Percentiles rank a stretch among this genome's conserved stretches.
phyloP scores from a whole-genome alignment of 768 basidiomycete species.

The Auriscalpium microsporum region DNA sequence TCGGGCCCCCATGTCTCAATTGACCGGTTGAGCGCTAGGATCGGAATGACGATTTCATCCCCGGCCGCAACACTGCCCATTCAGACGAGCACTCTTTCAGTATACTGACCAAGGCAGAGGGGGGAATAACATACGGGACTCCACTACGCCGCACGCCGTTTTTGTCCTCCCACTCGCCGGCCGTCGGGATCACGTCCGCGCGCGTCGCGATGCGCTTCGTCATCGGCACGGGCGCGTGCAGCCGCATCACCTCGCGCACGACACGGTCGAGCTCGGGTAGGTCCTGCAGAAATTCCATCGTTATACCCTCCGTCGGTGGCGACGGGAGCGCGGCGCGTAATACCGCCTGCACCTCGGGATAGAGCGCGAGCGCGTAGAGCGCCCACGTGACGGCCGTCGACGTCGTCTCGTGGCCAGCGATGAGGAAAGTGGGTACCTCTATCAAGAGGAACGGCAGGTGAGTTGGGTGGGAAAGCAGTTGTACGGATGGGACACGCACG shows the following conservation, averaged over 20 bases:
- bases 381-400: conserved; percentile 27
- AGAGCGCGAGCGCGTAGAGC: conserved; percentile 22
- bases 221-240: conserved; percentile 17
- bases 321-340: conserved; percentile 25
- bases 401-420: conserved; percentile 24
- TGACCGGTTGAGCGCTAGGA: conserved; percentile 23
- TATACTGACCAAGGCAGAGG: background rate
- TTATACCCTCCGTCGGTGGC: conserved; percentile 12
- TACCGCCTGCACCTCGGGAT: conserved; percentile 23
- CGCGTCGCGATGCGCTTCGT: conserved; percentile 18
- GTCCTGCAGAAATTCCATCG: conserved; percentile 23
- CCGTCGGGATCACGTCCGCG: conserved; percentile 25
- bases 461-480: background rate
- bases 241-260: conserved; percentile 22
- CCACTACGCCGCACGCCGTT: conserved; percentile 5
- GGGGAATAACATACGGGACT: conserved; percentile 8
- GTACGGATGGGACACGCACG: conserved; percentile 9
- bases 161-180: conserved; percentile 12
- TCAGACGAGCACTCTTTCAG: background rate
- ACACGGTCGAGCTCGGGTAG: conserved; percentile 27
- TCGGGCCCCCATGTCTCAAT: conserved; percentile 29
- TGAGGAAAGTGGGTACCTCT: conserved; percentile 25
- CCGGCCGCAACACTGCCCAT: conserved; percentile 16
- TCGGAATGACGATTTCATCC: conserved; percentile 24
- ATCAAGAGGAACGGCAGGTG: background rate